These are phyloP conservation scores for Populus pruinosa DNA, from an alignment of 345 rosid species.

Conservation along the genomic window DNA sequence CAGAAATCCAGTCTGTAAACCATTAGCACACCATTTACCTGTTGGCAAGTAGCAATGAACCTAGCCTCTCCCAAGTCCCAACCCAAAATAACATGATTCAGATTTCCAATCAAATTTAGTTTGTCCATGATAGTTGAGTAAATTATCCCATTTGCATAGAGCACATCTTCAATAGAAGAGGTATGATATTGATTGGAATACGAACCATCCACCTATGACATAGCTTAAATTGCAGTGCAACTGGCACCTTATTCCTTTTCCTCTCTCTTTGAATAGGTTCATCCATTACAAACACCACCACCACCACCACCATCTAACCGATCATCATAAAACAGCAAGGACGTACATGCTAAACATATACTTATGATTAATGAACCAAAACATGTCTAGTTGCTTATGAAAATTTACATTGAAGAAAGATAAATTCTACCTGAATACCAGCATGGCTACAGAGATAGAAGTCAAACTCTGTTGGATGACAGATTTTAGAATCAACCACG, in stretches of 20 bases:
- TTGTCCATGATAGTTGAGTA: background rate
- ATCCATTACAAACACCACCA: background rate
- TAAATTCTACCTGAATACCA: conserved; percentile 75
- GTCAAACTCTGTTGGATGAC: conserved; percentile 96
- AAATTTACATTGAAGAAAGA: background rate
- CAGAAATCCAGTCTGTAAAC: background rate
- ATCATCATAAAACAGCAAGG: background rate
- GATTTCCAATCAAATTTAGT: background rate
- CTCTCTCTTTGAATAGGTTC: background rate
- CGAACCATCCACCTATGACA: background rate
- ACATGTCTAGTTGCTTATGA: background rate
- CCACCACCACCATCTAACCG: background rate
- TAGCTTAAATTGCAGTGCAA: background rate
- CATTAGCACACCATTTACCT: background rate
- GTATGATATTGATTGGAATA: background rate
- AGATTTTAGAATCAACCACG: conserved; percentile 86
- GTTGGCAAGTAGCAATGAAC: background rate
- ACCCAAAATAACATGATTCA: background rate
- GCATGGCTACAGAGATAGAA: conserved; percentile 99
- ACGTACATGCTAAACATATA: background rate
- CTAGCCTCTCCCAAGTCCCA: background rate
- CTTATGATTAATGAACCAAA: background rate
- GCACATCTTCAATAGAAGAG: background rate
- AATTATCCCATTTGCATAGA: background rate
- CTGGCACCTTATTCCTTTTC: background rate